phyloP scores from a whole-genome alignment of 371 early-diverging fungal species.

The Mortierella sp. region DNA sequence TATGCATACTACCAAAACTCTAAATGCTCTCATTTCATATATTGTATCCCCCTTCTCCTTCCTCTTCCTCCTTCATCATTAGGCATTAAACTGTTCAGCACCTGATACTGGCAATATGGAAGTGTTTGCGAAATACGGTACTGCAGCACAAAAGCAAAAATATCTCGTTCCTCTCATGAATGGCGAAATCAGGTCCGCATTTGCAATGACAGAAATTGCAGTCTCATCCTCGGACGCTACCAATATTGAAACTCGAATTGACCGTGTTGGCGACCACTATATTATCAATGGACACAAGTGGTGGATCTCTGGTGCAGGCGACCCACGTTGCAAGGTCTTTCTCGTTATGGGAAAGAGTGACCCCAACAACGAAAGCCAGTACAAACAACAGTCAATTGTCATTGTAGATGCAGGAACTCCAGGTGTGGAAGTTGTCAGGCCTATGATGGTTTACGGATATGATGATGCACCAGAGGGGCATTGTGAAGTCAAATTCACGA shows the following conservation, averaged over 20 bases:
- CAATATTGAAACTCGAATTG: slow-evolving; percentile 90
- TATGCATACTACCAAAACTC: too few species aligned
- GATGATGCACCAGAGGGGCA: slow-evolving; percentile 98
- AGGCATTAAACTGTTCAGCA: slow-evolving; percentile 91
- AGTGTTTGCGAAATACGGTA: slow-evolving; percentile 96
- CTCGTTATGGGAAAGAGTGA: slow-evolving; percentile 92
- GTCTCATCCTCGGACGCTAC: slow-evolving; percentile 97
- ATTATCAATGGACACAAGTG: slow-evolving; percentile 95
- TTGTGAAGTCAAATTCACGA: slow-evolving; percentile 90
- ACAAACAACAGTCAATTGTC: slow-evolving; percentile 91
- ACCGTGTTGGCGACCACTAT: slow-evolving; percentile 75
- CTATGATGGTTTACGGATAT: slow-evolving; percentile 92
- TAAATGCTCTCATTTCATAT: too few species aligned
- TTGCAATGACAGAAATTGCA: slow-evolving; percentile 97
- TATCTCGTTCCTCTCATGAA: slow-evolving; percentile 90
- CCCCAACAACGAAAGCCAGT: slow-evolving; percentile 73
- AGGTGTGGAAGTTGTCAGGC: slow-evolving; percentile 88
- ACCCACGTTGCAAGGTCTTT: slow-evolving; percentile 91
- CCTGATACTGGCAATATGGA: slow-evolving; percentile 99
- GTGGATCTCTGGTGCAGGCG: slow-evolving; percentile 97
- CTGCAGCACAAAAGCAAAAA: slow-evolving; percentile 81
- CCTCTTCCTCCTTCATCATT: background rate
- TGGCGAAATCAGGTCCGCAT: slow-evolving; percentile 94
- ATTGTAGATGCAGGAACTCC: slow-evolving; percentile 93
- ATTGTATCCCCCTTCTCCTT: too few species aligned